Evolutionary conservation across 352 stramenopile genomes (phyloP).

Genomic region (Chrysophaeum taylorii): DNA sequence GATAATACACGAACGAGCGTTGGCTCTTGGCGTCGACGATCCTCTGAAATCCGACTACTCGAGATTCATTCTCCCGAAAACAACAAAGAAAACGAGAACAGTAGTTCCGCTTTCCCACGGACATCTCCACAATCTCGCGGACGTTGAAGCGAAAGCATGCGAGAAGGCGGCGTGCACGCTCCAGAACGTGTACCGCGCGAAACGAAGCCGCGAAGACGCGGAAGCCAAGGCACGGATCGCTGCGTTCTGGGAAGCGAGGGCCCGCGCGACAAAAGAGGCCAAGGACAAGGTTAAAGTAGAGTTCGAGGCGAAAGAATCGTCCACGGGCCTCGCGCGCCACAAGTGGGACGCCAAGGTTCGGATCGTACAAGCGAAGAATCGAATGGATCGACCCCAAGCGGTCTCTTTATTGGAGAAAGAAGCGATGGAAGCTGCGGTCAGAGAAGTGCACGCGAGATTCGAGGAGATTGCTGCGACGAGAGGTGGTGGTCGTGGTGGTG

Average conservation of each 20-base stretch:
- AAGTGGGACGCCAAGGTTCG: slow-evolving; percentile 82
- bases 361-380: slow-evolving; percentile 76
- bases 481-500: slow-evolving; percentile 13
- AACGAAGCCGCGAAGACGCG: slow-evolving; percentile 55
- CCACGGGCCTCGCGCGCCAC: slow-evolving; percentile 69
- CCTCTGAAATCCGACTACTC: slow-evolving; percentile 79
- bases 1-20: slow-evolving; percentile 65
- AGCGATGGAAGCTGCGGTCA: slow-evolving; percentile 56
- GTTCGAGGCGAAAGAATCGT: slow-evolving; percentile 58
- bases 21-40: slow-evolving; percentile 77
- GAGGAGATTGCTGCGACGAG: slow-evolving; percentile 33
- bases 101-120: slow-evolving; percentile 72
- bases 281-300: slow-evolving; percentile 48
- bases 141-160: slow-evolving; percentile 60
- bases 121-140: slow-evolving; percentile 63
- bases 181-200: slow-evolving; percentile 64
- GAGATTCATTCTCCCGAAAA: slow-evolving; percentile 67
- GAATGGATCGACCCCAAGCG: slow-evolving; percentile 63
- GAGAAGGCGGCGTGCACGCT: slow-evolving; percentile 57
- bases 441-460: slow-evolving; percentile 44
- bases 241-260: slow-evolving; percentile 71
- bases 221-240: slow-evolving; percentile 61
- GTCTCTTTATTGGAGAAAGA: slow-evolving; percentile 65
- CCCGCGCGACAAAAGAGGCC: slow-evolving; percentile 56
- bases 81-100: slow-evolving; percentile 37